phyloP scores from a whole-genome alignment of 805 yeast species.

The Zygosaccharomyces lentus region DNA sequence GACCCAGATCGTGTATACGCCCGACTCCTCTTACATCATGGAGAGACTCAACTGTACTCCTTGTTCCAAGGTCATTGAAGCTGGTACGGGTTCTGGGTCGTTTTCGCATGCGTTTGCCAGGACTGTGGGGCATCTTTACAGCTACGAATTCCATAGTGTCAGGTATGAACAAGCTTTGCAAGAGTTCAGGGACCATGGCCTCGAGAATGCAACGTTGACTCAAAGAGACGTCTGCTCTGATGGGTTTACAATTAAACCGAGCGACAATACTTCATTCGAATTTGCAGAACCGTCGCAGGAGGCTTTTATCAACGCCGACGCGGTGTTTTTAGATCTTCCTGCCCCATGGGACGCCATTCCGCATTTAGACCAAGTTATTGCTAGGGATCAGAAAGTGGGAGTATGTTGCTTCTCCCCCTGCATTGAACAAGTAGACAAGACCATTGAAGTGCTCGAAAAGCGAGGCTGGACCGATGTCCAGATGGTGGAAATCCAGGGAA shows the following conservation, averaged over 20 bases:
- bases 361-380: conserved; percentile 56
- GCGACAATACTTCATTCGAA: conserved; percentile 25
- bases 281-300: conserved; percentile 29
- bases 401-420: conserved; percentile 97
- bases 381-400: conserved; percentile 50
- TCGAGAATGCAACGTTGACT: conserved; percentile 61
- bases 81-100: conserved; percentile 97
- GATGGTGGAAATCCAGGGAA: conserved; percentile 86
- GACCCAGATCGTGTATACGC: conserved; percentile 95
- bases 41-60: conserved; percentile 73
- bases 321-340: conserved; percentile 86
- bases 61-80: conserved; percentile 82
- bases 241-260: conserved; percentile 59
- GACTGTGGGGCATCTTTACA: conserved; percentile 71
- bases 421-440: conserved; percentile 90
- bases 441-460: conserved; percentile 67
- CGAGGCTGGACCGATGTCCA: conserved; percentile 84
- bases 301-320: conserved; percentile 45
- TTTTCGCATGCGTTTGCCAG: conserved; percentile 91
- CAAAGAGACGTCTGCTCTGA: conserved; percentile 90
- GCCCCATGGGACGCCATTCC: conserved; percentile 96
- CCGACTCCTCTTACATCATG: conserved; percentile 86
- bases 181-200: conserved; percentile 73
- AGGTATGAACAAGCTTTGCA: conserved; percentile 71
- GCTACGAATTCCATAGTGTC: conserved; percentile 88